phyloP scores from a whole-genome alignment of 2,329 filamentous ascomycete species.

The Calonectria hongkongensis region DNA sequence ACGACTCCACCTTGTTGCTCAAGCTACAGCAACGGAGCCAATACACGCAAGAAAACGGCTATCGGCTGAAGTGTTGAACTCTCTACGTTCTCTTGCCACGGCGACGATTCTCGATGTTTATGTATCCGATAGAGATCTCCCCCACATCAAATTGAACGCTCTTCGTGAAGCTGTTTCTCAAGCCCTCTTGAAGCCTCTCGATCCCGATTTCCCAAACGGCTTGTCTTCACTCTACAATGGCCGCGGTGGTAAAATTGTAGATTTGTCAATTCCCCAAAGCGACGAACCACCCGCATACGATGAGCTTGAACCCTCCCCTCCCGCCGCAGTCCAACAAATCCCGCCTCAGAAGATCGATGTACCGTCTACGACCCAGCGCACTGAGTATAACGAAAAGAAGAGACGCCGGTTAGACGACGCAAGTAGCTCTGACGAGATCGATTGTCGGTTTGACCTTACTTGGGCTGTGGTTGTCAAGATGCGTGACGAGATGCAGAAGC shows the following conservation, averaged over 20 bases:
- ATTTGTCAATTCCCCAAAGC: neutral
- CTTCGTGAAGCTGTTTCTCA: conserved; percentile 30
- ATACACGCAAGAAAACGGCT: conserved; percentile 30
- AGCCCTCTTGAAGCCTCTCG: conserved; percentile 26
- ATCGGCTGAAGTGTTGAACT: conserved; percentile 24
- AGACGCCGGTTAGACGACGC: conserved; percentile 21
- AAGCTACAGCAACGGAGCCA: conserved; percentile 23
- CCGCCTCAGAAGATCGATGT: neutral
- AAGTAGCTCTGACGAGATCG: conserved; percentile 5
- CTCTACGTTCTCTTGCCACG: conserved; percentile 27
- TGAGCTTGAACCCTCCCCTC: conserved; percentile 19
- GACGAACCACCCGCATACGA: conserved; percentile 29
- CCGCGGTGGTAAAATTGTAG: conserved; percentile 30
- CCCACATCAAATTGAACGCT: conserved; percentile 28
- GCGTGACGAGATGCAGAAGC: conserved; percentile 29
- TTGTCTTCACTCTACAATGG: conserved; percentile 16
- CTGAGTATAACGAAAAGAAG: conserved; percentile 17
- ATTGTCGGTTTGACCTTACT: conserved; percentile 1
- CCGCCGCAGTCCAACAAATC: neutral
- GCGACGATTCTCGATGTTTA: conserved; percentile 29
- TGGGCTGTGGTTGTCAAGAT: conserved; percentile 25
- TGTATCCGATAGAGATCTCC: conserved; percentile 30
- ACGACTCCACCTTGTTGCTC: conserved; percentile 20
- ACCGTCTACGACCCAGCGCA: neutral
- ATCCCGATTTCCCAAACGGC: conserved; percentile 14